phyloP scores from a whole-genome alignment of 225 moss, liverwort and hornwort species.

The Sphagnum tenellum region DNA sequence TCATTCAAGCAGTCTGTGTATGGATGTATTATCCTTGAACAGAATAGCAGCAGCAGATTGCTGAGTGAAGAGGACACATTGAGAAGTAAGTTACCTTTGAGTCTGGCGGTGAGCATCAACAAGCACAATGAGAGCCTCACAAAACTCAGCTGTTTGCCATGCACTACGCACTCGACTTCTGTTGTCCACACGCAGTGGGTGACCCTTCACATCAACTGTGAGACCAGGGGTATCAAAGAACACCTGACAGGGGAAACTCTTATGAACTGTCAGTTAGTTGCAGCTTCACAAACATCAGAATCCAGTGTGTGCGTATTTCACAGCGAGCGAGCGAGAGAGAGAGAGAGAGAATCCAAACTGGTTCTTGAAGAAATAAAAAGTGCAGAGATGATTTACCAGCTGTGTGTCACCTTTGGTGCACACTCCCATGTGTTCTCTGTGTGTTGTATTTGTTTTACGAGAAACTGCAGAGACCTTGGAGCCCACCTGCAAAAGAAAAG shows the following conservation, averaged over 20 bases:
- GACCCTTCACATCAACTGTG: constrained; percentile 78
- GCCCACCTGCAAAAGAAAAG: constrained; percentile 44
- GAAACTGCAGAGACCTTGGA: constrained; percentile 89
- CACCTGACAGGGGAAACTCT: constrained; percentile 36
- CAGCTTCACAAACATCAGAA: no score
- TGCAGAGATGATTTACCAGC: constrained; percentile 38
- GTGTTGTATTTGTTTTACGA: constrained; percentile 93
- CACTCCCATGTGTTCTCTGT: constrained; percentile 89
- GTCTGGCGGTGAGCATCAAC: constrained; percentile 94
- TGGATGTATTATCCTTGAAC: no score
- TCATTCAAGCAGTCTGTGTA: no score
- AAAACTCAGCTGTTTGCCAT: constrained; percentile 81
- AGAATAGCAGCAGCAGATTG: no score
- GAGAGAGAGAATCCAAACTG: background rate
- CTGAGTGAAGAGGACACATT: no score
- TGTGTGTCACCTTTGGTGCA: constrained; percentile 75
- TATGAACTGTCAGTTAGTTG: no score
- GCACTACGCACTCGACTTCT: constrained; percentile 77
- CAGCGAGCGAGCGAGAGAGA: background rate
- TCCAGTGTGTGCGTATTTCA: no score
- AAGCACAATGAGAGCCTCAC: constrained; percentile 85
- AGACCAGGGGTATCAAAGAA: constrained; percentile 97
- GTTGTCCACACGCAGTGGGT: constrained; percentile 78
- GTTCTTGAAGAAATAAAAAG: background rate
- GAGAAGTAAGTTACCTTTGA: constrained; percentile 35